Evolutionary conservation across 116 monocot genomes (phyloP), one percentile per base, ranked within the genome.

Genomic region (Dioscorea cayenensis): DNA sequence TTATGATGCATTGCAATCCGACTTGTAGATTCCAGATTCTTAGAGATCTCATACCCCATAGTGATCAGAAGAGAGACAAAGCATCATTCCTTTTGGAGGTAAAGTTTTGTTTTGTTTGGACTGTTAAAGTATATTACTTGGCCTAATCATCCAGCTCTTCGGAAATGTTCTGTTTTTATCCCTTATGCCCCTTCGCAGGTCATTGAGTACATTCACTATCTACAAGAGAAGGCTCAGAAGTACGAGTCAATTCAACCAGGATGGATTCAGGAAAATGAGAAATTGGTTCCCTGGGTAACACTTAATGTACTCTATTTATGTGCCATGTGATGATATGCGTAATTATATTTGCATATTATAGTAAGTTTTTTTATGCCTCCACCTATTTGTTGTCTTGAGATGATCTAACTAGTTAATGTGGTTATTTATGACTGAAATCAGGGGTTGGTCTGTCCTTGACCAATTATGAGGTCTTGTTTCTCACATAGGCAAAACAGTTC

Each of bases 21-120:
- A 36, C 43, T 43, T 76, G 68, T 82, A 92, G 92, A 66, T 89
- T 92, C 82, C 86, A 89, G 37, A 86, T 89, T 70, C 86, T 92
- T 73, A 80, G 92, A 75, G 81, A 83, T 13, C 78, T 92, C 22
- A 73, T 92, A 76, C 92, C 92, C 51, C 73, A 84, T 70, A 81
- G 75, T 68, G 92, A 92, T 73, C 86, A 92, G 70, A 92, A 89
- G 80, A 80, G 86, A 75, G 92, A 92, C 63, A 92, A 89, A 77
- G 92, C 92, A 25, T 86, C 92, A 63, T 86, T 92, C 60, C 89
- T 92, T 61, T 64, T 86, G 71, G 92, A 92, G 84, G 92, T 7
- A 13, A 22, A 21, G 49, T 59, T 51, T 49, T 35, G 29, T 61
- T 58, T 19, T 63, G 23, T 43, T 21, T 29, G 14, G 21, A 3